Conservation (phyloP, 345 rosid species). For the Melastoma malabathricum region DNA sequence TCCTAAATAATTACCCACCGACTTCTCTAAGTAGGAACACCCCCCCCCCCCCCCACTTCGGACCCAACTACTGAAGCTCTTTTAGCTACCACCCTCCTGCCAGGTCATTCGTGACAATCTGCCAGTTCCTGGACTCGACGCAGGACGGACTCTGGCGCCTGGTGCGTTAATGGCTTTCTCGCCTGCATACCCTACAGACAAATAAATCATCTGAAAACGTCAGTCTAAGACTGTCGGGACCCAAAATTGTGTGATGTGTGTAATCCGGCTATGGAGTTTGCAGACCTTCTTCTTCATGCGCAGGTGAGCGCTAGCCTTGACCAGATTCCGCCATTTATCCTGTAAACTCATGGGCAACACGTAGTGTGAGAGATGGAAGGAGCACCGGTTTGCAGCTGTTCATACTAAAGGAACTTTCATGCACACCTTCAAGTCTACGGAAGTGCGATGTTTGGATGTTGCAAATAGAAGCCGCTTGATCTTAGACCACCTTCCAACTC, state of each 20-base stretch:
- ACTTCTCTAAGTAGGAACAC: no score
- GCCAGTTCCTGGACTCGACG: constrained; percentile 14
- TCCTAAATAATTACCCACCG: no score
- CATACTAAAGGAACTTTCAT: background rate
- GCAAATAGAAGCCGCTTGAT: constrained; percentile 21
- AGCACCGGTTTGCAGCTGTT: background rate
- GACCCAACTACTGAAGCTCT: no score
- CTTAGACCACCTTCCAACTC: constrained; percentile 26
- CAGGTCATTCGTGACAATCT: constrained; percentile 4
- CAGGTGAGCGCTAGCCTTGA: constrained; percentile 17
- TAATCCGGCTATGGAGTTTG: background rate
- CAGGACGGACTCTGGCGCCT: constrained; percentile 14
- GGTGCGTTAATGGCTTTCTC: constrained; percentile 12
- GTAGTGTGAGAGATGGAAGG: background rate
- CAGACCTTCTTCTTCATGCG: constrained; percentile 12
- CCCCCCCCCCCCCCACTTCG: no score
- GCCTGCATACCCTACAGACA: constrained; percentile 9
- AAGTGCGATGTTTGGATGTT: constrained; percentile 19
- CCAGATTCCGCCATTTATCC: constrained; percentile 31
- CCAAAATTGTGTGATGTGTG: background rate
- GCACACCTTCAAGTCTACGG: constrained; percentile 21
- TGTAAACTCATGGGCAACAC: constrained; percentile 6
- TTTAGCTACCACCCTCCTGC: background rate
- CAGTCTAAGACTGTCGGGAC: background rate
- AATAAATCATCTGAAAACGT: background rate